Evolutionary conservation across 345 rosid genomes (phyloP).

Genomic region (Viola odorata): DNA sequence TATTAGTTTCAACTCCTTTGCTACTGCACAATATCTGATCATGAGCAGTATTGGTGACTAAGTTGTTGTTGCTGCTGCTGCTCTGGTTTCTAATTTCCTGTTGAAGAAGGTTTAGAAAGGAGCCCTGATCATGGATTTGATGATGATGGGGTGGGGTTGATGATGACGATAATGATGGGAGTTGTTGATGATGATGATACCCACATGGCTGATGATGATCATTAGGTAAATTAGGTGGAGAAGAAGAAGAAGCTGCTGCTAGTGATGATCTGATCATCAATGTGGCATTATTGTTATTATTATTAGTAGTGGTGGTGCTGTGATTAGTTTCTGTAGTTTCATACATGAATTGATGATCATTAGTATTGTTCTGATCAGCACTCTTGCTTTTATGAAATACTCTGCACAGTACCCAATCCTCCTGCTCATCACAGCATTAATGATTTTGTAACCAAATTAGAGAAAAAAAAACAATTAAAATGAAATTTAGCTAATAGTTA

Average conservation of each 20-base stretch:
- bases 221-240: conserved; percentile 5
- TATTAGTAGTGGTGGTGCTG: no score
- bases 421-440: conserved; percentile 35
- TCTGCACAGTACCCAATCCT: conserved; percentile 95
- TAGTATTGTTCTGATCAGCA: neutral
- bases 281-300: no score
- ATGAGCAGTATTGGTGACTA: no score
- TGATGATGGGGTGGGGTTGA: conserved; percentile 23
- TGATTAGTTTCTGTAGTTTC: conserved; percentile 13
- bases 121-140: conserved; percentile 27
- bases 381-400: conserved; percentile 65
- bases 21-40: no score
- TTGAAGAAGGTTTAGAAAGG: conserved; percentile 35
- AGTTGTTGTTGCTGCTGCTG: conserved; percentile 8
- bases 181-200: conserved; percentile 17
- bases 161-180: conserved; percentile 10
- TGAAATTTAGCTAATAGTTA: no score
- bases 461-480: no score
- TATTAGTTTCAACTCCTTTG: no score
- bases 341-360: conserved; percentile 27
- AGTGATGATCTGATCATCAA: no score
- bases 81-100: conserved; percentile 26
- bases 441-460: no score
- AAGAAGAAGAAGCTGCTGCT: no score
- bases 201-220: conserved; percentile 18